These are phyloP conservation scores for Leccinum solheimii DNA, from an alignment of 1,284 basidiomycete species.

Conservation along the genomic window DNA sequence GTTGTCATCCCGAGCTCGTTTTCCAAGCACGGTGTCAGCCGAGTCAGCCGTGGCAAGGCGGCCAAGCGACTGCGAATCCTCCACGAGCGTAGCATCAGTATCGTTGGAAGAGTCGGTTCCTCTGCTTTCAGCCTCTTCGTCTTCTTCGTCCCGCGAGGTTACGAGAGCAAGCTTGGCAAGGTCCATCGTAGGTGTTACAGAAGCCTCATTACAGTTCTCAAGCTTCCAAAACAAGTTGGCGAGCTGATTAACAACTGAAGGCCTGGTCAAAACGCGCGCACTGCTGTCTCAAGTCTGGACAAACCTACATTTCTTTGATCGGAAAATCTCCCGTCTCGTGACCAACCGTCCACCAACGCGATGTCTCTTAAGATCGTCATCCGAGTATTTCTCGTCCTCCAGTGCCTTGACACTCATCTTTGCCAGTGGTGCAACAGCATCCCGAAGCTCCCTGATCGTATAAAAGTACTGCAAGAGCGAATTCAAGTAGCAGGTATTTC, in stretches of 20 bases:
- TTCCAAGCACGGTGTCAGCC: constrained; percentile 68
- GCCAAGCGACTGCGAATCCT: constrained; percentile 53
- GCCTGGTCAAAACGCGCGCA: constrained; percentile 16
- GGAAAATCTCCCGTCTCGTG: constrained; percentile 74
- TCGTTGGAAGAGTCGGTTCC: constrained; percentile 80
- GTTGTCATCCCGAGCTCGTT: constrained; percentile 58
- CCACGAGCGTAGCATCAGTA: constrained; percentile 81
- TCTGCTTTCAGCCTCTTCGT: constrained; percentile 71
- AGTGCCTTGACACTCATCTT: constrained; percentile 53
- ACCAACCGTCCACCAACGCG: constrained; percentile 86
- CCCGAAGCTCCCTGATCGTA: constrained; percentile 86
- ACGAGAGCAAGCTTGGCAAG: constrained; percentile 92
- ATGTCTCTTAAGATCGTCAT: constrained; percentile 77
- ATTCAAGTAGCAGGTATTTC: constrained; percentile 93
- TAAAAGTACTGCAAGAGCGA: constrained; percentile 84
- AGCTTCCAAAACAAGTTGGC: constrained; percentile 79
- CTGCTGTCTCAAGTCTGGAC: background rate
- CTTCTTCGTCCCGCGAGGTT: constrained; percentile 86
- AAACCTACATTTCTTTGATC: constrained; percentile 79
- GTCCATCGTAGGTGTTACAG: constrained; percentile 83
- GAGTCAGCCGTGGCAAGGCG: constrained; percentile 32
- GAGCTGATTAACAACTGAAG: constrained; percentile 74
- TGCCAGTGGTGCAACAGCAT: constrained; percentile 66
- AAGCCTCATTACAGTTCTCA: constrained; percentile 61
- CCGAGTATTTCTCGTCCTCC: constrained; percentile 70